These are phyloP conservation scores for Rhizopus stolonifer DNA, from an alignment of 371 early-diverging fungal genomes.

Conservation along the genomic window DNA sequence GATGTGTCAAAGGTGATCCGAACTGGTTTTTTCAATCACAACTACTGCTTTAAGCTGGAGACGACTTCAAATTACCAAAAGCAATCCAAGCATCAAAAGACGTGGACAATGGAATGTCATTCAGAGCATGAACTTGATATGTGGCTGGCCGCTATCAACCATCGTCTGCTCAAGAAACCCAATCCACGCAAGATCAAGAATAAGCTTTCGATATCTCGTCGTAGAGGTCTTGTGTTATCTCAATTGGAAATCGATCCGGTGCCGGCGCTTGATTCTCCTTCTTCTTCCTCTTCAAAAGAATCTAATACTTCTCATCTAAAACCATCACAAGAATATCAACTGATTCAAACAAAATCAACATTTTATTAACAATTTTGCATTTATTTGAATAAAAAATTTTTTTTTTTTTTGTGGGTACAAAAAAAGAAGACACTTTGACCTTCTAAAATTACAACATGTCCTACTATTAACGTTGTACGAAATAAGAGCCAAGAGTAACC, in stretches of 20 bases:
- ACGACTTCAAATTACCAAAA: constrained; percentile 15
- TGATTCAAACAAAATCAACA: too few relatives aligned
- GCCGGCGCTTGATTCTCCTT: constrained; percentile 20
- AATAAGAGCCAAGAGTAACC: too few relatives aligned
- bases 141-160: constrained; percentile 24
- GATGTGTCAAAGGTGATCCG: constrained; percentile 19
- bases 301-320: background rate
- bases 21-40: constrained; percentile 5
- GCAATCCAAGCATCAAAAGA: constrained; percentile 6
- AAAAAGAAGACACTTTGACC: too few relatives aligned
- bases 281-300: constrained; percentile 9
- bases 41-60: constrained; percentile 30
- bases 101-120: constrained; percentile 29
- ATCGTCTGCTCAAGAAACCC: constrained; percentile 6
- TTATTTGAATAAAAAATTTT: too few relatives aligned
- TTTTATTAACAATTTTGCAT: too few relatives aligned
- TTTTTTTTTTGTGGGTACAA: too few relatives aligned
- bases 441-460: too few relatives aligned
- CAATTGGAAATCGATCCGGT: constrained; percentile 11
- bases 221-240: constrained; percentile 25
- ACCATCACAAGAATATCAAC: background rate
- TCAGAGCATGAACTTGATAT: constrained; percentile 25
- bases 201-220: constrained; percentile 14
- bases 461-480: too few relatives aligned
- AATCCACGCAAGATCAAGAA: too few relatives aligned